Evolutionary conservation across 148 eudicot genomes (phyloP).

Genomic region (Cornus florida): DNA sequence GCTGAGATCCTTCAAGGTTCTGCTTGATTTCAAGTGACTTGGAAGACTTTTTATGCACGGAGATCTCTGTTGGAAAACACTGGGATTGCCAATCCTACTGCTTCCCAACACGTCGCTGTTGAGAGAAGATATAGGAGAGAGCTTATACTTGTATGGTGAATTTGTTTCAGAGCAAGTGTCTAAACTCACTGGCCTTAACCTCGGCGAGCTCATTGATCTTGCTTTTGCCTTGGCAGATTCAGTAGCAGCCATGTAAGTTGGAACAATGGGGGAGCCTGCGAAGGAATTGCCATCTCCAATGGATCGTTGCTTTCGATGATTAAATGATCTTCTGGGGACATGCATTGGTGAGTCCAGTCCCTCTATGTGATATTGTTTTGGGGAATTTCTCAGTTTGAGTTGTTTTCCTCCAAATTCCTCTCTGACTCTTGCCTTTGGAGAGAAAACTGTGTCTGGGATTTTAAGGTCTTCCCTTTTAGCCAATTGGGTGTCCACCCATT

Average conservation of each 20-base stretch:
- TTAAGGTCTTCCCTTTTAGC: conserved; percentile 34
- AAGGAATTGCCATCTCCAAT: conserved; percentile 33
- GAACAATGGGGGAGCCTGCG: conserved; percentile 41
- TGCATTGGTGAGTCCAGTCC: conserved; percentile 20
- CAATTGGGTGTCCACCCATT: conserved; percentile 50
- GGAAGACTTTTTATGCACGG: conserved; percentile 40
- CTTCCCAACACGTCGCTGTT: conserved; percentile 53
- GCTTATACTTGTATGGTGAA: conserved; percentile 65
- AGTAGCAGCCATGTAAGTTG: conserved; percentile 82
- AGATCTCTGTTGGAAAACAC: conserved; percentile 43
- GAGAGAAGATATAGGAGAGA: conserved; percentile 66
- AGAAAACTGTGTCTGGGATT: conserved; percentile 25
- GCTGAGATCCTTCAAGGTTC: conserved; percentile 22
- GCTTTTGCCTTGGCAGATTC: conserved; percentile 67
- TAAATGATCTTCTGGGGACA: conserved; percentile 43
- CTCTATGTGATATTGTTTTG: conserved; percentile 17
- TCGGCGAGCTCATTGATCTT: conserved; percentile 61
- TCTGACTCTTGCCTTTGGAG: conserved; percentile 19
- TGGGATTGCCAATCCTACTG: conserved; percentile 28
- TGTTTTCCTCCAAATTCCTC: conserved; percentile 28
- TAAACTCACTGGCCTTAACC: conserved; percentile 40
- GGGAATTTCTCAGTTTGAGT: conserved; percentile 19
- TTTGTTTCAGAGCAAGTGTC: conserved; percentile 50
- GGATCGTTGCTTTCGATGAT: conserved; percentile 49
- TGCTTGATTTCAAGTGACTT: conserved; percentile 28